These are phyloP conservation scores for Hypocreales sp. DNA, from an alignment of 2,329 filamentous ascomycete genomes.

Conservation along the genomic window DNA sequence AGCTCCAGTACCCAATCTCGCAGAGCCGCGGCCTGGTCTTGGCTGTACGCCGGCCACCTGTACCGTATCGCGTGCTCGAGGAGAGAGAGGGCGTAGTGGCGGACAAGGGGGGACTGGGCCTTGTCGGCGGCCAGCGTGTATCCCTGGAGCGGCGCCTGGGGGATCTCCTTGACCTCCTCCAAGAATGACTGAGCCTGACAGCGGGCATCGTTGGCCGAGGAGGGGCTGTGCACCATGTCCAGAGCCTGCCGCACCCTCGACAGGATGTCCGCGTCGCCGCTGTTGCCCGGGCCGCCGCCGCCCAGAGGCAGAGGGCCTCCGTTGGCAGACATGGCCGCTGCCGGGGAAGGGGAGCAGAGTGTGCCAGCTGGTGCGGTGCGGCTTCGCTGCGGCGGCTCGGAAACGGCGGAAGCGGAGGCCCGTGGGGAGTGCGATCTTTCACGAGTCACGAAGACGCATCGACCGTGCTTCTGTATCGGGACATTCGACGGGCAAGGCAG, in stretches of 20 bases:
- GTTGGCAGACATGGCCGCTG: conserved; percentile 20
- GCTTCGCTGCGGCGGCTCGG: conserved; percentile 4
- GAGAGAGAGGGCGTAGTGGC: conserved; percentile 86
- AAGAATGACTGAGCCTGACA: conserved; percentile 74
- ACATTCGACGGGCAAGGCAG: too few species aligned
- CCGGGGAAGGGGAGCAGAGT: conserved; percentile 1
- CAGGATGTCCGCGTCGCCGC: conserved; percentile 30
- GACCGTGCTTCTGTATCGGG: too few species aligned
- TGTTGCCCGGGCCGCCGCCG: conserved; percentile 18
- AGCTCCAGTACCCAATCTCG: conserved; percentile 67
- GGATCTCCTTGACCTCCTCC: conserved; percentile 66
- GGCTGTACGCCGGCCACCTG: conserved; percentile 59
- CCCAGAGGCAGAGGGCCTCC: conserved; percentile 14
- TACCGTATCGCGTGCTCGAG: conserved; percentile 83
- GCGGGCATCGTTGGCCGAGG: conserved; percentile 66
- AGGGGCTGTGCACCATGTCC: conserved; percentile 70
- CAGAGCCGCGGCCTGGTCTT: conserved; percentile 51
- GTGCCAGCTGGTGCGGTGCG: conserved; percentile 3
- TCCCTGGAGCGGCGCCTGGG: conserved; percentile 71
- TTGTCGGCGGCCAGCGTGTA: conserved; percentile 66
- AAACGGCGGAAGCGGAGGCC: conserved; percentile 3
- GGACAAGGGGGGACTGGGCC: conserved; percentile 63
- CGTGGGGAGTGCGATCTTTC: too few species aligned
- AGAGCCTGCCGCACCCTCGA: conserved; percentile 69
- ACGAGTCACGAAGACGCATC: too few species aligned